Evolutionary conservation across 2,329 filamentous ascomycete genomes (phyloP), one percentile per base, ranked within the genome.

Genomic region (Arthrobotrys megalospora): DNA sequence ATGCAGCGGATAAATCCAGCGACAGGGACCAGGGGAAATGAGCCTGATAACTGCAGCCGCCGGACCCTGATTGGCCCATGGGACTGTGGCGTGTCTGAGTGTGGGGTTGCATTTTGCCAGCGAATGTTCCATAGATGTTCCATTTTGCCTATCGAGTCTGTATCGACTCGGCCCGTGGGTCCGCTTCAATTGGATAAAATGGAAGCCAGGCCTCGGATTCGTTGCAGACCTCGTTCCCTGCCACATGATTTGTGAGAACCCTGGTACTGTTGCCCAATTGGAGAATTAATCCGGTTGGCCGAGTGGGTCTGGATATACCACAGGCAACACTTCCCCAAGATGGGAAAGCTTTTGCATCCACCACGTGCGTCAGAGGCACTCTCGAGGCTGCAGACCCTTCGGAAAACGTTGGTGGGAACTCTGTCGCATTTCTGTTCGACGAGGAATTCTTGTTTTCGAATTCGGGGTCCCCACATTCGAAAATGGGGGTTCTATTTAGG

Each of bases 11-110:
- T 78, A 78, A 78, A 78, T 63, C 48, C 47, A 41, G 14, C 6
- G 21, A 50, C 75, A 67, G 11, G 73, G 66, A 62, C 34, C 58
- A 47, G 66, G 73, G 62, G 0, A 60, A 65, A 65, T 77, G 32
- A 77, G 73, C 73, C 73, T 77, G 73, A 77, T 67, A 72, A 58
- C 32, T 78, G 75, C 75, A 78, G 75, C 75, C 75, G 75, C 67
- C 67, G 67, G 52, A 5, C 32, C 6, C n/a, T 78, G 75, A 67
- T 72, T 78, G 66, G 75, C 65, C 43, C 21, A 48, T 24, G 41
- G 12, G 41, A 5, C 16, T 60, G 58, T 70, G 58, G 65, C 58
- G 45, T 70, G 72, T 69, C 73, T 71, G 16, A 16, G 16, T 71
- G 66, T 78, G 75, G 75, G 67, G 67, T 72, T 47, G 43, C 12